Evolutionary conservation across 2,329 filamentous ascomycete species (phyloP).

Genomic region (Xenosphaeropsis pyriputrescens): DNA sequence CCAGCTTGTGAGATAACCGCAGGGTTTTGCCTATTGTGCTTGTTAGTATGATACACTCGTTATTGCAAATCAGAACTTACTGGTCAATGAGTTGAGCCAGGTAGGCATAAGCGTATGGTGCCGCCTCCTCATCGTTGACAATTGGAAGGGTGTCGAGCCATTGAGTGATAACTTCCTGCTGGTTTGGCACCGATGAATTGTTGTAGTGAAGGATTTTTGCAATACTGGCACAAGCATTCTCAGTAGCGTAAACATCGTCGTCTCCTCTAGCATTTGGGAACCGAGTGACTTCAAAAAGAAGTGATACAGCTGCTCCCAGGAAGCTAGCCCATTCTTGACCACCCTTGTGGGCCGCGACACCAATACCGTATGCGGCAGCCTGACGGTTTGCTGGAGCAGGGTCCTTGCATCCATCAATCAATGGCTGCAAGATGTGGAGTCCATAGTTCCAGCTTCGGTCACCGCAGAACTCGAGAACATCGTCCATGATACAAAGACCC

Average conservation of each 20-base stretch:
- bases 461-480: slow-evolving; percentile 94
- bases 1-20: slow-evolving; percentile 62
- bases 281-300: slow-evolving; percentile 72
- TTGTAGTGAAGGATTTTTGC: slow-evolving; percentile 96
- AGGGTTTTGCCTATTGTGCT: slow-evolving; percentile 60
- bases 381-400: slow-evolving; percentile 82
- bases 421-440: slow-evolving; percentile 71
- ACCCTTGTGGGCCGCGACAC: slow-evolving; percentile 86
- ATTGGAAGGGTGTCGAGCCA: slow-evolving; percentile 91
- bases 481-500: slow-evolving; percentile 98
- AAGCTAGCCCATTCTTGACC: slow-evolving; percentile 81
- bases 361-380: slow-evolving; percentile 90
- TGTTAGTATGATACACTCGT: slow-evolving; percentile 11
- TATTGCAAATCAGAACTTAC: slow-evolving; percentile 40
- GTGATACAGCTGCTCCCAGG: slow-evolving; percentile 62
- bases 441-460: slow-evolving; percentile 77
- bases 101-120: slow-evolving; percentile 90
- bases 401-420: slow-evolving; percentile 77
- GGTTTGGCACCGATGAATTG: slow-evolving; percentile 57
- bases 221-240: slow-evolving; percentile 92
- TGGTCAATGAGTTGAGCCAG: slow-evolving; percentile 83
- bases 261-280: slow-evolving; percentile 73
- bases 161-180: slow-evolving; percentile 60
- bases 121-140: slow-evolving; percentile 90
- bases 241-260: slow-evolving; percentile 91